These are phyloP conservation scores for Colletotrichum navitas DNA, from an alignment of 2,329 filamentous ascomycete genomes.

Conservation along the genomic window DNA sequence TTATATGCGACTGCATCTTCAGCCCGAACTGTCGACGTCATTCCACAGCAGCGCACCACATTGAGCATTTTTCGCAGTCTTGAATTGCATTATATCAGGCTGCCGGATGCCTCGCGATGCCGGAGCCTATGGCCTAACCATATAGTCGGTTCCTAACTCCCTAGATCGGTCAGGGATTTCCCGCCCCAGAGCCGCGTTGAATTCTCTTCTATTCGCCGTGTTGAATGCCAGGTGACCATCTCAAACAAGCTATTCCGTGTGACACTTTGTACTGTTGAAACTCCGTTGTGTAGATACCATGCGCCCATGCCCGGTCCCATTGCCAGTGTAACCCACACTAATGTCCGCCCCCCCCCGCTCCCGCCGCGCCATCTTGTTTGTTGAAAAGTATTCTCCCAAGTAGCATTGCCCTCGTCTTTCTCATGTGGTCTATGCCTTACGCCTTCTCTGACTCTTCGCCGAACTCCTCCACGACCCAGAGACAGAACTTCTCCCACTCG, in stretches of 20 bases:
- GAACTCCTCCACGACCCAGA: constrained; percentile 84
- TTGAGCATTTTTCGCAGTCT: neutral
- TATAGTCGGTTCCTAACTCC: neutral
- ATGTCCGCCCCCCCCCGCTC: neutral
- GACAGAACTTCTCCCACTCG: constrained; percentile 85
- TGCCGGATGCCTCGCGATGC: neutral
- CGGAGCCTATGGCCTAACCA: neutral
- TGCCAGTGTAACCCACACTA: constrained; percentile 2
- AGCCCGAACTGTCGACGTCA: neutral
- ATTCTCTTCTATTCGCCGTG: constrained; percentile 13
- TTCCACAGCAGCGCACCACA: neutral
- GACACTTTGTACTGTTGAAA: constrained; percentile 31
- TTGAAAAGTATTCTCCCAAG: constrained; percentile 5
- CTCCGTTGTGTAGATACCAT: constrained; percentile 15
- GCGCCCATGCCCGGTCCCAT: constrained; percentile 7
- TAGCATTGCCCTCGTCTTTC: neutral
- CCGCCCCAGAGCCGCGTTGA: constrained; percentile 16
- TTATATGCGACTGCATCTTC: neutral
- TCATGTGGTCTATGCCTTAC: neutral
- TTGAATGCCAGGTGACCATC: constrained; percentile 13
- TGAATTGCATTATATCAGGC: neutral
- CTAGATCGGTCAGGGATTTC: neutral
- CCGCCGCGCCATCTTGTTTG: constrained; percentile 1
- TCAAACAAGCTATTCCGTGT: constrained; percentile 4
- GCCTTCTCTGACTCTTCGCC: constrained; percentile 66